Base-by-base conservation (phyloP, 345 rosid genomes). In the Mercurialis annua region DNA sequence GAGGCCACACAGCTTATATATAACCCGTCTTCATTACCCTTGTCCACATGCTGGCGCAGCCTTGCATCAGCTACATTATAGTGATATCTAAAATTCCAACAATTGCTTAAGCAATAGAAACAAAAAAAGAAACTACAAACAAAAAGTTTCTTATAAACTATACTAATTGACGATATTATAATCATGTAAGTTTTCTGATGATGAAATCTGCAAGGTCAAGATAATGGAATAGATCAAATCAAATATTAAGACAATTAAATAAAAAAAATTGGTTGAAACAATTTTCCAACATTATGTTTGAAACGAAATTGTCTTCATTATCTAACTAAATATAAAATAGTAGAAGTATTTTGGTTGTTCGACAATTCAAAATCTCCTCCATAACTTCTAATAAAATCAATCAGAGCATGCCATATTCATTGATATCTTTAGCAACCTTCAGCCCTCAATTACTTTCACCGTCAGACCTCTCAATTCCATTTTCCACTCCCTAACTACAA, bases 1-100 rank as follows among this genome's bases (percentile, higher is more conserved):
- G 98, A 90, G 58, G 97, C 96, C 71, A 90, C 90, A 76, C 94
- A 87, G 78, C 97, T 93, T 47, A 90, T 87, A 71, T 46, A 89
- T 68, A 93, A 76, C 33, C 96, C 97, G 71, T 93, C 98, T 78
- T 89, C 97, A 51, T 85, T 92, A 51, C 78, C 78, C 65, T 70
- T 70, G 15, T 75, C 78, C 52, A 75, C 74, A 70, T 75, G 78
- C 58, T 75, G 78, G 6, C 56, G 67, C 58, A 75, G 62, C 71
- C 78, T 75, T 34, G 71, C 68, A 40, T 75, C 78, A 1, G 78
- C 74, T 44, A 75, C 78, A 65, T 75, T 75, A 61, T 75, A 75
- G 64, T 75, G 78, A 36, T 75, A 75, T 54, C 78, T 75, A 24
- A 54, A 65, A 27, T 9, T 29, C 64, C 68, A 36, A 17, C 17